Evolutionary conservation across 495 filamentous ascomycete genomes (phyloP).

Genomic region (Xylaria nigripes): DNA sequence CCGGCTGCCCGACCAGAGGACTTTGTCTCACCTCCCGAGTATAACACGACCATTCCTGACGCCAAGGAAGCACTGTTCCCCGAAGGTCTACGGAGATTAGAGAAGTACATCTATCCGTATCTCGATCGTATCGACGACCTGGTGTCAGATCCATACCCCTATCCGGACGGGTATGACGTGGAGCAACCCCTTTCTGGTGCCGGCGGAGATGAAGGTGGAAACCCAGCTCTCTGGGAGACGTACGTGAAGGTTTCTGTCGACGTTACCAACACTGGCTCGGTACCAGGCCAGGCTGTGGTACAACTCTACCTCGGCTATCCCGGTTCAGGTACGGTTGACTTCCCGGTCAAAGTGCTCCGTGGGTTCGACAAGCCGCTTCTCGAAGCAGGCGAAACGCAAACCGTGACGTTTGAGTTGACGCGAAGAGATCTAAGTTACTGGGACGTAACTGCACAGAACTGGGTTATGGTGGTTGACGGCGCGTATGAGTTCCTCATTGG

Average conservation of each 20-base stretch:
- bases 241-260: slow-evolving; percentile 55
- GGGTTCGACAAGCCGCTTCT: slow-evolving; percentile 72
- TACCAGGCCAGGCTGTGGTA: slow-evolving; percentile 62
- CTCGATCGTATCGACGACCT: slow-evolving; percentile 52
- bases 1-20: slow-evolving; percentile 51
- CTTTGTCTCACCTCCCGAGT: slow-evolving; percentile 52
- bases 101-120: slow-evolving; percentile 87
- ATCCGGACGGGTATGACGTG: slow-evolving; percentile 62
- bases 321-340: slow-evolving; percentile 56
- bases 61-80: slow-evolving; percentile 60
- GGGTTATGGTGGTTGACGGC: slow-evolving; percentile 57
- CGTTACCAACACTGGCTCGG: slow-evolving; percentile 61
- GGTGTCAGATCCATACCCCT: slow-evolving; percentile 50
- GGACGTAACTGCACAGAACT: slow-evolving; percentile 71
- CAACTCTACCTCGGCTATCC: slow-evolving; percentile 81
- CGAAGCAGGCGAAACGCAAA: slow-evolving; percentile 45
- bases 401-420: slow-evolving; percentile 62
- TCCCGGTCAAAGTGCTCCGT: slow-evolving; percentile 66
- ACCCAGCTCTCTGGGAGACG: slow-evolving; percentile 70
- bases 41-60: slow-evolving; percentile 48
- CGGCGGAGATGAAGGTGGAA: slow-evolving; percentile 76
- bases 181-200: slow-evolving; percentile 52
- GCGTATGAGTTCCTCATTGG: slow-evolving; percentile 40
- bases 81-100: slow-evolving; percentile 52
- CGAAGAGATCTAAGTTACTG: slow-evolving; percentile 76